Percentiles rank a stretch among this genome's conserved stretches.
Evolutionary conservation across 2,329 filamentous ascomycete genomes (phyloP).

Genomic region (Phialophora chinensis): DNA sequence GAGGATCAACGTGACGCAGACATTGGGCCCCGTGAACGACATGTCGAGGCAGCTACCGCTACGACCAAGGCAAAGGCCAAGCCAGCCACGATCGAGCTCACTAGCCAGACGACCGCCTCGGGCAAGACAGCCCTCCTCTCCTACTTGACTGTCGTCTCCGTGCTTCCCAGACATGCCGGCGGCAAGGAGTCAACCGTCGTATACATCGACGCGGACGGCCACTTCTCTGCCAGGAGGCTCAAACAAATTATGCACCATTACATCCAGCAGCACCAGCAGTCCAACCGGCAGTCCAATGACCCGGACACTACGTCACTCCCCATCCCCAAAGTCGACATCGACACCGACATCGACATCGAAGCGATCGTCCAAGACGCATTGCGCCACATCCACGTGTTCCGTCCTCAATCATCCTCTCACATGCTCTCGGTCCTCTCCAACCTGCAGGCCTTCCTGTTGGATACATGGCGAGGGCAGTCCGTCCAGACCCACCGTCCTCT

Average conservation of each 20-base stretch:
- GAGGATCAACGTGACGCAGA: constrained; percentile 3
- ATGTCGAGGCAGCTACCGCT: not conserved
- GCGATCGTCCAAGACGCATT: constrained; percentile 44
- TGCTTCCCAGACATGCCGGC: constrained; percentile 54
- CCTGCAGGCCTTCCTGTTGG: constrained; percentile 59
- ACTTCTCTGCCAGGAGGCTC: constrained; percentile 60
- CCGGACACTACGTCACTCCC: not conserved
- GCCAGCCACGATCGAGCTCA: constrained; percentile 59
- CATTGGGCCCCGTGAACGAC: not conserved
- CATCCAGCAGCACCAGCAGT: constrained; percentile 29
- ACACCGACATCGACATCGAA: not conserved
- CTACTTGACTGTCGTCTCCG: constrained; percentile 57
- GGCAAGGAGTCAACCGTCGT: constrained; percentile 59
- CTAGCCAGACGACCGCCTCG: constrained; percentile 56
- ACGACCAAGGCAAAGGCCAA: constrained; percentile 13
- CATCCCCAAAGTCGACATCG: not conserved
- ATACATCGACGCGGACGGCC: constrained; percentile 62
- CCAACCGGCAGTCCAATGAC: not conserved
- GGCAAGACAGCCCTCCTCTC: constrained; percentile 68
- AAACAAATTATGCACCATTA: constrained; percentile 42
- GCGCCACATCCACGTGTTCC: constrained; percentile 64
- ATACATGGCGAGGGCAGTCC: constrained; percentile 47
- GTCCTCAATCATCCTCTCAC: constrained; percentile 57
- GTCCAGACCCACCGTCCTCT: constrained; percentile 49
- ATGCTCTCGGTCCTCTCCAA: constrained; percentile 57